Base-by-base conservation (phyloP, 164 flowering plant species). In the Kalanchoe fedtschenkoi region DNA sequence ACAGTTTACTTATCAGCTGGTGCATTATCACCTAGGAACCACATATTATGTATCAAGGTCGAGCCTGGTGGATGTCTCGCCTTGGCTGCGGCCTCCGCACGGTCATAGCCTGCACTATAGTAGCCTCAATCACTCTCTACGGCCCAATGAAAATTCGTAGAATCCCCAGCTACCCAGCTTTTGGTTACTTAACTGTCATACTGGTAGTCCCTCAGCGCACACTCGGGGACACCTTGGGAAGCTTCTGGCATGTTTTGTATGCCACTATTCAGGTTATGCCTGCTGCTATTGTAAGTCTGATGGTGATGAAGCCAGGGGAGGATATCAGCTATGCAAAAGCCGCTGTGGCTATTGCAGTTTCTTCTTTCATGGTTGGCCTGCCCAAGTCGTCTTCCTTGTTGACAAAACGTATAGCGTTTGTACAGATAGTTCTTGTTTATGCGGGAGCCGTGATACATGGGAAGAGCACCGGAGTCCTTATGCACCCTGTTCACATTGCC, bases 401-500 rank as follows among this genome's bases (percentile, higher is more conserved):
- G 58, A 28, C 83, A 0, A 90, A 87, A 68, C 60, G 90, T 55
- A 75, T 90, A 4, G 90, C 87, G 0, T 76, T 90, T 44, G 88
- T 78, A 13, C 95, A 85, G 81, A 73, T 78, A 37, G 92, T 86
- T 38, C 60, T 85, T 1, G 73, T 83, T 24, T 90, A 81, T 57
- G 83, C 80, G 0, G 70, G 76, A 0, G 70, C 74, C 6, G 79
- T 64, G 24, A 51, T 74, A 17, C 59, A 71, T 1, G 90, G 88
- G 9, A 73, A 37, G 34, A 30, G 62, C 7, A 70, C 78, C 4
- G 83, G 66, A 2, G 66, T 68, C 0, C 38, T 84, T 62, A 74
- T 78, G 86, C 88, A 80, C 61, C 90, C 92, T 3, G n/a, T 81
- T 11, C 89, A 72, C 21, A 85, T 85, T 7, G 90, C 82, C 0